Evolutionary conservation across 1,284 basidiomycete genomes (phyloP), one percentile per base, ranked within the genome.

Genomic region (Porogramme epimiltina): DNA sequence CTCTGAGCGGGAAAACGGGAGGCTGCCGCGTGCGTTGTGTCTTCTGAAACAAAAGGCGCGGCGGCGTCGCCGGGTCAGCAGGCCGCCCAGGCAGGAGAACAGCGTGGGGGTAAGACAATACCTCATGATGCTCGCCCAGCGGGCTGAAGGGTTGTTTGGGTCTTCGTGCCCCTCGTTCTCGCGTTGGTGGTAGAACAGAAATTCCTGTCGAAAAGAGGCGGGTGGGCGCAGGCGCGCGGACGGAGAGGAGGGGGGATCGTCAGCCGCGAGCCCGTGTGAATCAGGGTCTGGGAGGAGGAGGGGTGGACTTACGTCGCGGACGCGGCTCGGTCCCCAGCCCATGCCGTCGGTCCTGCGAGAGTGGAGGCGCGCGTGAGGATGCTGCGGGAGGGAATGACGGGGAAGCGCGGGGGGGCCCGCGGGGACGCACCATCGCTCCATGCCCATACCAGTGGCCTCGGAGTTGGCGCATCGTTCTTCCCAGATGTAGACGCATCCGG

Each of bases 401-500:
- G 19, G 9, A 40, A 41, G 46, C 23, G 41, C 45, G 37, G 49
- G 8, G 38, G 2, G 13, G 10, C 18, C 36, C 23, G 34, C 24
- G 18, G 25, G 3, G 36, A 40, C 55, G 24, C 62, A 89, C 89
- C 87, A 89, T 62, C 89, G 76, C 63, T 91, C 89, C 84, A 91
- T 91, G 47, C 87, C 86, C 46, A 90, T 78, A 13, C 88, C 88
- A 15, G 85, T 86, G 24, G 85, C 83, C 40, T 91, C 89, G 15
- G 84, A 83, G 63, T 85, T 89, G 18, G 85, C 83, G 44, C 85
- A 84, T 61, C 86, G 84, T 62, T 91, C 89, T 66, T 91, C 89
- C 89, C 89, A 92, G 55, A 92, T 87, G 60, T 90, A 92, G 24
- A 91, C 85, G 60, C 89, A 88, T 37, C 89, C 89, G 3, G 88